Evolutionary conservation across 768 basidiomycete species (phyloP).

Genomic region (Boletus rex-veris): DNA sequence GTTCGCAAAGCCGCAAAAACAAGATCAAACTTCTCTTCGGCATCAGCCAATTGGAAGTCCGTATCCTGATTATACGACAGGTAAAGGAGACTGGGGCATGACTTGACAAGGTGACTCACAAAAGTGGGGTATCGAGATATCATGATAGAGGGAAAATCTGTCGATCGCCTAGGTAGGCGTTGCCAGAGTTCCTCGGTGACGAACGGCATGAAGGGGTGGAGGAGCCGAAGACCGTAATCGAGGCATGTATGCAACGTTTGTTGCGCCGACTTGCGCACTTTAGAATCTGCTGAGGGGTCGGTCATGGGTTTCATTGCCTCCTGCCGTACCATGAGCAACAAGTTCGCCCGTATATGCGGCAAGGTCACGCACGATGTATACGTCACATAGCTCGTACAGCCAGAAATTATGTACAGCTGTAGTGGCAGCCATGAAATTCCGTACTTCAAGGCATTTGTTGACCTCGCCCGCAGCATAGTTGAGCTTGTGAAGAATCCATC

Average conservation of each 20-base stretch:
- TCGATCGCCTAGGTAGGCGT: conserved; percentile 80
- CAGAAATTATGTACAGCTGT: conserved; percentile 87
- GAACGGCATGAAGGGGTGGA: conserved; percentile 99
- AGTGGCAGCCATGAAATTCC: conserved; percentile 94
- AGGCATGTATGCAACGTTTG: conserved; percentile 95
- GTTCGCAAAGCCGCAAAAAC: conserved; percentile 77
- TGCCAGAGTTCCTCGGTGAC: conserved; percentile 99
- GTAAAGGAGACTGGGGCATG: not conserved
- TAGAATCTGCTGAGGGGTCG: conserved; percentile 63
- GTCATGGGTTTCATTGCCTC: conserved; percentile 99
- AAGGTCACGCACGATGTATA: conserved; percentile 79
- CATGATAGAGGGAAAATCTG: conserved; percentile 87
- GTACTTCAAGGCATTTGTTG: conserved; percentile 67
- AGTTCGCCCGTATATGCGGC: not conserved
- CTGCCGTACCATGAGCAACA: conserved; percentile 37
- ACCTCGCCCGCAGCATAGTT: conserved; percentile 76
- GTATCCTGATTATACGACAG: conserved; percentile 43
- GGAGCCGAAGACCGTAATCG: conserved; percentile 81
- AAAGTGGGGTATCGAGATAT: conserved; percentile 75
- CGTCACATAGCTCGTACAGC: conserved; percentile 98
- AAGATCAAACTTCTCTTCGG: conserved; percentile 82
- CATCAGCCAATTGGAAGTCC: conserved; percentile 60
- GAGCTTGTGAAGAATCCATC: conserved; percentile 94
- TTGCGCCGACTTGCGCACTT: conserved; percentile 77
- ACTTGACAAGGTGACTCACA: conserved; percentile 44